Base-by-base conservation (phyloP, 768 basidiomycete genomes). In the Jaapia argillacea region DNA sequence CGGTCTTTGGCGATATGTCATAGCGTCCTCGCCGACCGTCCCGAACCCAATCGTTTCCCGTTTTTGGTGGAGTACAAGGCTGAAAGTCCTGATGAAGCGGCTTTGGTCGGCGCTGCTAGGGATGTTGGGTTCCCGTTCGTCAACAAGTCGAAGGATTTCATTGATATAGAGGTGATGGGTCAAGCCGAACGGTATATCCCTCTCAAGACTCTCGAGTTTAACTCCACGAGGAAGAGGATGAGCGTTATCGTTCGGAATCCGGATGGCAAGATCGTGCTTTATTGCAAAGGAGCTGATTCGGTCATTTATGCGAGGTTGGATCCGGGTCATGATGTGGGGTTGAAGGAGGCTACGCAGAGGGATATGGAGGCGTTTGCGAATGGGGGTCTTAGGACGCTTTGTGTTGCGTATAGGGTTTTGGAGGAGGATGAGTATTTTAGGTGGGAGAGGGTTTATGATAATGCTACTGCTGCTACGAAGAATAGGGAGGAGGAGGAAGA, bases 341-440 rank as follows among this genome's bases (percentile, higher is more conserved):
- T 96, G 50, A 88, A 88, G 67, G 80, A 77, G 36, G 67, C 78
- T 57, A 97, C 93, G 36, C 70, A 69, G 51, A 75, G 75, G 59
- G 91, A 98, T 57, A 86, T 97, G 79, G 93, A 97, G 61, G 67
- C 69, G 46, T 96, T 96, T 60, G 94, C 94, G 43, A 99, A 97
- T 50, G 84, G 72, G 38, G 94, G 94, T 14, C 57, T 99, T 59
- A 69, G 94, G 50, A 98, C 94, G 46, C 68, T 99, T 36, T 93
- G 89, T 63, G 78, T 98, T 49, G 84, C 89, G 22, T 88, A 82
- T 57, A 70, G 85, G 46, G 75, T 78, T 49, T 57, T 98, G 50
- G 64, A 62, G 22, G 90, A 97, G 61, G 79, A 88, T 25, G 87
- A 98, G 63, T 98, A 88, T 57, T 51, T 80, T 48, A 64, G 66